These are phyloP conservation scores for Funneliformis mosseae DNA, from an alignment of 192 early-diverging fungal species.

Conservation along the genomic window DNA sequence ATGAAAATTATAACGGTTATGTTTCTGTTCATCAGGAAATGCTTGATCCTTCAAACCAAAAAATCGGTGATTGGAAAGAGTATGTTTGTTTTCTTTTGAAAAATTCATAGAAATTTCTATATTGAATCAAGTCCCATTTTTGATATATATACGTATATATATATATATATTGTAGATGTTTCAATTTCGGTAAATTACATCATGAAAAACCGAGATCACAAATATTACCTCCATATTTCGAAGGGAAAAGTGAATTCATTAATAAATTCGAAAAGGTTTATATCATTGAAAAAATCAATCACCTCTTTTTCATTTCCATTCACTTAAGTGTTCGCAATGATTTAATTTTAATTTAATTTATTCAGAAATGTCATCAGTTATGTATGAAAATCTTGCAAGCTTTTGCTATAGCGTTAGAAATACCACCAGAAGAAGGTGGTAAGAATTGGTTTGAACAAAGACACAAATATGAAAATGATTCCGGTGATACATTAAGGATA, in stretches of 20 bases:
- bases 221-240: conserved; percentile 41
- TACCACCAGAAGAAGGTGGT: conserved; percentile 59
- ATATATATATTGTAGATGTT: conserved; percentile 52
- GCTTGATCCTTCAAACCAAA: conserved; percentile 53
- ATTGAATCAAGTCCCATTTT: too few species aligned
- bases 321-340: too few species aligned
- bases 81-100: conserved; percentile 36
- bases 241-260: conserved; percentile 29
- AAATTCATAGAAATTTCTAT: neutral
- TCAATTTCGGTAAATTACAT: conserved; percentile 53
- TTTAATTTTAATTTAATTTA: too few species aligned
- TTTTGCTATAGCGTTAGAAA: conserved; percentile 64
- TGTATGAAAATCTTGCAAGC: conserved; percentile 53
- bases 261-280: conserved; percentile 42
- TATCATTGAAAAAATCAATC: neutral
- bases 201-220: conserved; percentile 42
- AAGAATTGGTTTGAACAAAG: conserved; percentile 49
- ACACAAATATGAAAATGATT: conserved; percentile 50
- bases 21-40: conserved; percentile 55
- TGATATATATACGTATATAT: too few species aligned
- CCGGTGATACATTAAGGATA: conserved; percentile 56
- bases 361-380: conserved; percentile 51
- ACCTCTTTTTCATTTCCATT: neutral
- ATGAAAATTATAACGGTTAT: conserved; percentile 56
- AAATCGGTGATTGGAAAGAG: conserved; percentile 64